Percentiles rank a stretch among this genome's conserved stretches.
Conservation (phyloP, 257 asterid species). For the Apocynum venetum region DNA sequence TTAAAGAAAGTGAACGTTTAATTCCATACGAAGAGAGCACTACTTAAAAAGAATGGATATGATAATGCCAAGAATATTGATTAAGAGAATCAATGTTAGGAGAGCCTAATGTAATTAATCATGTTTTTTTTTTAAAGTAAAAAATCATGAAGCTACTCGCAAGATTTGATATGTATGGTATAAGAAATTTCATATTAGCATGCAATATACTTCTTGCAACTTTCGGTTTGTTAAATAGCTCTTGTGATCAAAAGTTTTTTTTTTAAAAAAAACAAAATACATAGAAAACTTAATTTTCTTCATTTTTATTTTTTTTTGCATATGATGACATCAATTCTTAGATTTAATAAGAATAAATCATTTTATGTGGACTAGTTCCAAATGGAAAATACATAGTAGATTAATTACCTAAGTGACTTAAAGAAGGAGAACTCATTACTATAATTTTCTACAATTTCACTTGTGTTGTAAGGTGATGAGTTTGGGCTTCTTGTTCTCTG, state of each 20-base stretch:
- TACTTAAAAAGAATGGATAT: background rate
- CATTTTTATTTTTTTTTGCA: too few relatives aligned
- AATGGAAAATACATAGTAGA: background rate
- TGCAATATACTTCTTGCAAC: too few relatives aligned
- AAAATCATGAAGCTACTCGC: too few relatives aligned
- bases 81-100: background rate
- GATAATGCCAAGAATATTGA: background rate
- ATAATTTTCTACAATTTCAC: constrained; percentile 3
- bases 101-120: background rate
- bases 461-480: background rate
- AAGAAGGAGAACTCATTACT: constrained; percentile 13
- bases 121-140: background rate
- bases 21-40: too few relatives aligned
- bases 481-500: background rate
- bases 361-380: background rate
- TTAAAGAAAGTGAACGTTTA: too few relatives aligned
- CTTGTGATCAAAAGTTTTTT: too few relatives aligned
- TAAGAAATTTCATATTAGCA: too few relatives aligned
- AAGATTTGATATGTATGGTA: too few relatives aligned
- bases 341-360: background rate
- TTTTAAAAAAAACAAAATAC: too few relatives aligned
- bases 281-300: too few relatives aligned
- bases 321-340: too few relatives aligned
- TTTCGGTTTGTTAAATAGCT: too few relatives aligned
- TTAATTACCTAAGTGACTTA: background rate